Base-by-base conservation (phyloP, 768 basidiomycete genomes). In the Mrakia blollopis region DNA sequence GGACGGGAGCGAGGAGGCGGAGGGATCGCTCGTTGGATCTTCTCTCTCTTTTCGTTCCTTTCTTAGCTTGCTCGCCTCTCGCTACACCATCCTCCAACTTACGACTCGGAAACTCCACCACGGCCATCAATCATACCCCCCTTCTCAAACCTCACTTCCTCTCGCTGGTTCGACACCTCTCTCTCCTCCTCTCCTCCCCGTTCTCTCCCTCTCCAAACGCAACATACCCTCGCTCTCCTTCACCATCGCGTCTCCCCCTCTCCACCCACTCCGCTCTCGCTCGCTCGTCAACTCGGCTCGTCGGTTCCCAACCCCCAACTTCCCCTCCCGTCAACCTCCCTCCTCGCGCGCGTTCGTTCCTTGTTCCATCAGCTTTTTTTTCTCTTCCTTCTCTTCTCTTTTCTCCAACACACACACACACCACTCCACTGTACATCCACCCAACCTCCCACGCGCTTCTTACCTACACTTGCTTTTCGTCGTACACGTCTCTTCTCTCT, bases 381-480 rank as follows among this genome's bases (percentile, higher is more conserved):
- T 50, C 9, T 30, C 3, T 39, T 72, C 32, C 21, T 10, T 39
- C n/a, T 61, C 73, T 47, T 18, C 47, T 50, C 18, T 14, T 50
- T 50, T 50, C 47, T 50, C 47, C 47, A 21, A 9, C 47, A 16
- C 47, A 50, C 13, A 5, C 39, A 41, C 47, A 50, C 47, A 18
- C 73, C 57, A 28, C 61, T 47, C 32, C 41, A 63, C 18, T 72
- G 60, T 72, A 72, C 72, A 72, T 39, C 32, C 35, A 28, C 25
- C 13, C n/a, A n/a, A n/a, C 52, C 72, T 30, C 39, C n/a, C n/a
- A n/a, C n/a, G n/a, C n/a, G 35, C 57, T 28, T n/a, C 28, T n/a
- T 28, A 57, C 57, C 23, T 50, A 57, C 28, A 57, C 57, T 72
- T 41, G 37, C 65, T n/a, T 41, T 10, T 39, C 39, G 18, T n/a